Conservation (phyloP, 805 yeast genomes). For the Metschnikowia vanudenii region DNA sequence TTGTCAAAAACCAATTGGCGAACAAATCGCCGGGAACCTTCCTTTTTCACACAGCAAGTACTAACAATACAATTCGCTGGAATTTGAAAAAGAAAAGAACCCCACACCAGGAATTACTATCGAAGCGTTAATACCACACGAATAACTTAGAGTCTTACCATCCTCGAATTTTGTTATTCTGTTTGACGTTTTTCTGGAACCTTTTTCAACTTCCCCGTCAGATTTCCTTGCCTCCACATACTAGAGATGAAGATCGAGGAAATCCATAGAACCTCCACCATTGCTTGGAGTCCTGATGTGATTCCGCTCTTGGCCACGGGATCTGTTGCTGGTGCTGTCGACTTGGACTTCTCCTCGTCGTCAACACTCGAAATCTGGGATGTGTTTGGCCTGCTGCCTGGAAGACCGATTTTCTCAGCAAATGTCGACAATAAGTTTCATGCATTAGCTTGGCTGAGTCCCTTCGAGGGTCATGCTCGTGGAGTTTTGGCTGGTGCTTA, state of each 20-base stretch:
- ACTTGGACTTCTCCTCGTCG: slow-evolving; percentile 76
- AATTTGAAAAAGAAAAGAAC: not conserved
- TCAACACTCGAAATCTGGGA: slow-evolving; percentile 82
- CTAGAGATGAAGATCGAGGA: slow-evolving; percentile 62
- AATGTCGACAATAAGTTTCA: slow-evolving; percentile 51
- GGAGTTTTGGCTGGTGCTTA: slow-evolving; percentile 82
- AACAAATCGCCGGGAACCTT: slow-evolving; percentile 1
- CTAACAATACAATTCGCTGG: slow-evolving; percentile 1
- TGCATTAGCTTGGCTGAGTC: slow-evolving; percentile 80
- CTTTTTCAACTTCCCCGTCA: not conserved
- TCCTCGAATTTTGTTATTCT: not conserved
- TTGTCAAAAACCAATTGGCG: slow-evolving; percentile 9
- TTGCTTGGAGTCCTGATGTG: slow-evolving; percentile 86
- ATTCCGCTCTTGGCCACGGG: slow-evolving; percentile 85
- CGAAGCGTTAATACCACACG: not conserved
- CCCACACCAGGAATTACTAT: no score
- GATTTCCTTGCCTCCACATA: slow-evolving; percentile 1
- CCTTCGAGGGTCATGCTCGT: slow-evolving; percentile 46
- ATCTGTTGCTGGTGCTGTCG: slow-evolving; percentile 94
- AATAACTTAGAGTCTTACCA: not conserved
- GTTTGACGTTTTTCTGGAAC: not conserved
- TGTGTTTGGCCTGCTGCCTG: slow-evolving; percentile 43
- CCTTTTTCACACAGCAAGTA: slow-evolving; percentile 1
- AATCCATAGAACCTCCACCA: slow-evolving; percentile 82
- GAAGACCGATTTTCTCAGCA: slow-evolving; percentile 35